Evolutionary conservation across 768 basidiomycete genomes (phyloP).

Genomic region (Suillus paluster): DNA sequence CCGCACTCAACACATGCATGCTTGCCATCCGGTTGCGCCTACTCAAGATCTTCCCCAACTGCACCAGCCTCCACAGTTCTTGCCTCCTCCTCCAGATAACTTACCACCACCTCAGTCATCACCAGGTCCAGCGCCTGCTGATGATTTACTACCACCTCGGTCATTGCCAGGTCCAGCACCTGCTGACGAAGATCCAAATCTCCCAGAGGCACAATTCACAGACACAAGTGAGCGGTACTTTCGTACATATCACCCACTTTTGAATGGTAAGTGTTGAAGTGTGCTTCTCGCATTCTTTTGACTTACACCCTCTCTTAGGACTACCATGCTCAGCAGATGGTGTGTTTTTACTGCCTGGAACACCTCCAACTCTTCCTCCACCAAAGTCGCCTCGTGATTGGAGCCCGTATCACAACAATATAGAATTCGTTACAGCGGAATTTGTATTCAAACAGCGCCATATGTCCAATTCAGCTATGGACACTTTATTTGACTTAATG

Average conservation of each 20-base stretch:
- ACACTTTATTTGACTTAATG: constrained; percentile 24
- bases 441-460: constrained; percentile 24
- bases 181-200: background rate
- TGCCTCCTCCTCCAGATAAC: background rate
- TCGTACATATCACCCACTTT: no score
- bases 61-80: background rate
- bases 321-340: constrained; percentile 10
- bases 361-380: constrained; percentile 11
- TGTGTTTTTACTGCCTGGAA: background rate
- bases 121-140: background rate
- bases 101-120: background rate
- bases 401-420: constrained; percentile 14
- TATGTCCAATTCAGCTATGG: constrained; percentile 22
- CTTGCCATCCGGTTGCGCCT: background rate
- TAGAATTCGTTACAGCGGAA: constrained; percentile 22
- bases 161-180: no score
- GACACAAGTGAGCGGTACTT: background rate
- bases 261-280: no score
- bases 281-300: no score
- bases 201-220: background rate
- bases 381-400: constrained; percentile 10
- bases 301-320: constrained; percentile 1
- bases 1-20: constrained; percentile 9
- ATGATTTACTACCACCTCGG: background rate
- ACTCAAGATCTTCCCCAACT: background rate